Conservation (phyloP, 2,329 filamentous ascomycete species). For the Aspergillus pseudoterreus region DNA sequence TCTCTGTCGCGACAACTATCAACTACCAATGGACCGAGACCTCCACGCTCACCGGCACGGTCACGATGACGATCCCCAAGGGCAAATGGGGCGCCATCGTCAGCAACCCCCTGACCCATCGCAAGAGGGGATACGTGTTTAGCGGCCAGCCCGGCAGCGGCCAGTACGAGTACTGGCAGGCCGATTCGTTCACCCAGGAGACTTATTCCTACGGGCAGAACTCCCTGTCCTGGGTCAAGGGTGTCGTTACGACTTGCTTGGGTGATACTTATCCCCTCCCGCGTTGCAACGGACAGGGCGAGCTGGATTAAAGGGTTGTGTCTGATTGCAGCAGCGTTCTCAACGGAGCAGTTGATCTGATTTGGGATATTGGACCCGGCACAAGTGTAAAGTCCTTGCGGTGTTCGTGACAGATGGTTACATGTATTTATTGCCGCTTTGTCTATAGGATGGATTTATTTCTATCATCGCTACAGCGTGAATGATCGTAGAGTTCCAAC, state of each 20-base stretch:
- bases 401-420: no score
- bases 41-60: constrained; percentile 13
- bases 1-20: constrained; percentile 3
- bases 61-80: constrained; percentile 16
- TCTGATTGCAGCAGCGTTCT: no score
- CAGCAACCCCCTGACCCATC: constrained; percentile 15
- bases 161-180: constrained; percentile 14
- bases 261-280: constrained; percentile 12
- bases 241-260: constrained; percentile 16
- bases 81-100: constrained; percentile 15
- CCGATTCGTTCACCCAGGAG: constrained; percentile 10
- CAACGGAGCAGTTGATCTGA: no score
- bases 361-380: no score
- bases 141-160: constrained; percentile 11
- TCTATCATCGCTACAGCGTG: no score
- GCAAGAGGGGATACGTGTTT: constrained; percentile 15
- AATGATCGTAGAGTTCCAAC: no score
- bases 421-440: no score
- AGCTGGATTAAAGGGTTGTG: constrained; percentile 1
- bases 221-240: constrained; percentile 13
- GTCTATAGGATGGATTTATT: no score
- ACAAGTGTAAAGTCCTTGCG: no score
- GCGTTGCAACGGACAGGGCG: constrained; percentile 11
- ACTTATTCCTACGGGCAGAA: constrained; percentile 6
- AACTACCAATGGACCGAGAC: constrained; percentile 9